phyloP scores from a whole-genome alignment of 1,139 yeast genomes.

The Taiozyma sp. region DNA sequence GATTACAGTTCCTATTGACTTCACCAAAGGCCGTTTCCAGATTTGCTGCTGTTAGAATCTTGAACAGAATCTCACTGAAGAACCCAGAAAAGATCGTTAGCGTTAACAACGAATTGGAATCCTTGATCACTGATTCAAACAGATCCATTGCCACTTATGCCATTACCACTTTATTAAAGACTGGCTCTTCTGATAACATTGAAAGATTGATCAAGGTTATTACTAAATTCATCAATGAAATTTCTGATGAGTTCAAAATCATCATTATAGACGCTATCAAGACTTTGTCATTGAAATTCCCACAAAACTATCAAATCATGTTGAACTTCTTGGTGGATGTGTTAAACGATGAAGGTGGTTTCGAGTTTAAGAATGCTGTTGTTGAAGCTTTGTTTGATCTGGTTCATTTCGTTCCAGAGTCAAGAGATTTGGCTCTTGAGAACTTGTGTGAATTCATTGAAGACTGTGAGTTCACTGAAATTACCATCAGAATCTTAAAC shows the following conservation, averaged over 20 bases:
- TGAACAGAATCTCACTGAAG: slow-evolving; percentile 77
- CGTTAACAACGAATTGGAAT: slow-evolving; percentile 78
- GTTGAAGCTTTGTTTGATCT: slow-evolving; percentile 91
- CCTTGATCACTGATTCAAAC: slow-evolving; percentile 79
- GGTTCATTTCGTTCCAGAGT: slow-evolving; percentile 80
- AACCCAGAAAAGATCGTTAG: slow-evolving; percentile 72
- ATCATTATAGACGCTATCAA: slow-evolving; percentile 94
- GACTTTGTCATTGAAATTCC: slow-evolving; percentile 88
- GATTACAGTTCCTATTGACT: slow-evolving; percentile 71
- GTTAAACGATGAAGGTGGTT: slow-evolving; percentile 88
- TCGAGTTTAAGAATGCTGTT: slow-evolving; percentile 76
- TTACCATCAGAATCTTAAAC: slow-evolving; percentile 86
- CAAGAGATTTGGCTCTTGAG: slow-evolving; percentile 81
- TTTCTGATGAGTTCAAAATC: slow-evolving; percentile 91
- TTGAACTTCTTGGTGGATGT: slow-evolving; percentile 77
- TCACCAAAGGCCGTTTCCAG: slow-evolving; percentile 89
- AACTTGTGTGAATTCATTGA: slow-evolving; percentile 95
- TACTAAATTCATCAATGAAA: slow-evolving; percentile 86
- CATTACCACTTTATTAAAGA: slow-evolving; percentile 89
- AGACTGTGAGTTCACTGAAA: slow-evolving; percentile 95
- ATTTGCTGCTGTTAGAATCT: slow-evolving; percentile 88
- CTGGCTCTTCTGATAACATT: slow-evolving; percentile 89
- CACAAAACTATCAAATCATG: slow-evolving; percentile 80
- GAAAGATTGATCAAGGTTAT: slow-evolving; percentile 86
- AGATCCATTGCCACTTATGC: slow-evolving; percentile 98